These are phyloP conservation scores for Turnera subulata DNA, from an alignment of 345 rosid genomes.

Conservation along the genomic window DNA sequence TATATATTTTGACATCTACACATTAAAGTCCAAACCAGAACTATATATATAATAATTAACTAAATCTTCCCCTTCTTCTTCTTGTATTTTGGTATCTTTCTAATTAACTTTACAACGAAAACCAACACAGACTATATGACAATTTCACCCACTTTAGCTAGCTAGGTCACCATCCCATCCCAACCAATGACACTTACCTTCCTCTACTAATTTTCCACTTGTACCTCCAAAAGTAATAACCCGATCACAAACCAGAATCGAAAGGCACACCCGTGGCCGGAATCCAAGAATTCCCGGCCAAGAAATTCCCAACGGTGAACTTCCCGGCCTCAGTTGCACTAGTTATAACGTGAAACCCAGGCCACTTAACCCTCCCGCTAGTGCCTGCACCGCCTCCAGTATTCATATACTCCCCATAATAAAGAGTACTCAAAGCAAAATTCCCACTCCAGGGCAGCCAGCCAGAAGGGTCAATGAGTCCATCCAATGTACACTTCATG, in stretches of 20 bases:
- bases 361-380: slow-evolving; percentile 67
- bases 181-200: background rate
- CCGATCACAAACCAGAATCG: slow-evolving; percentile 45
- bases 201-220: too few relatives aligned
- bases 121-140: background rate
- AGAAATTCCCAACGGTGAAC: slow-evolving; percentile 63
- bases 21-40: too few relatives aligned
- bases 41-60: too few relatives aligned
- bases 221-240: too few relatives aligned
- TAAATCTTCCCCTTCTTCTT: too few relatives aligned
- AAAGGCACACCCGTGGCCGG: slow-evolving; percentile 72
- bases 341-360: slow-evolving; percentile 45
- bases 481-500: slow-evolving; percentile 50
- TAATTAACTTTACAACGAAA: background rate
- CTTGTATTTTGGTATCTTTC: background rate
- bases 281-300: slow-evolving; percentile 69
- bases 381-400: slow-evolving; percentile 58
- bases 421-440: slow-evolving; percentile 71
- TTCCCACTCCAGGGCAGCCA: slow-evolving; percentile 78
- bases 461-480: slow-evolving; percentile 47
- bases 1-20: too few relatives aligned
- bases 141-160: background rate
- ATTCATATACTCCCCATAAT: slow-evolving; percentile 78
- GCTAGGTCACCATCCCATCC: background rate
- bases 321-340: slow-evolving; percentile 44